Evolutionary conservation across 2,329 filamentous ascomycete genomes (phyloP).

Genomic region (Penicillium freii): DNA sequence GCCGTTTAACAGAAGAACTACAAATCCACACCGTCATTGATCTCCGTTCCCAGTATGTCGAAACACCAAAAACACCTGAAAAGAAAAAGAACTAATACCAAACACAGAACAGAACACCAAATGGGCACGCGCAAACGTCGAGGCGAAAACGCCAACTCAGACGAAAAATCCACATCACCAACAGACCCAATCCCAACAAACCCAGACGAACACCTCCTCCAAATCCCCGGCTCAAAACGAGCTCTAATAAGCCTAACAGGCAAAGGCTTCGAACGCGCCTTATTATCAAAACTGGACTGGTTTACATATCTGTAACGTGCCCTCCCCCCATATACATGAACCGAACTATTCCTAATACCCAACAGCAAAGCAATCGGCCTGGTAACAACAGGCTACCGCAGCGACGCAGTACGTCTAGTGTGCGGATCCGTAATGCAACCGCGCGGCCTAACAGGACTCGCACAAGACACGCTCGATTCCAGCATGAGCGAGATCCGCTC

Average conservation of each 20-base stretch:
- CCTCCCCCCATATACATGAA: neutral
- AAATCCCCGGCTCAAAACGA: constrained; percentile 65
- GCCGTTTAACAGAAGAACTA: constrained; percentile 57
- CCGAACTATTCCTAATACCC: neutral
- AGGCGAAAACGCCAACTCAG: constrained; percentile 36
- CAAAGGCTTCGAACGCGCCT: constrained; percentile 63
- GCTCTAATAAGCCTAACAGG: constrained; percentile 72
- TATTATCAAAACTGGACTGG: constrained; percentile 68
- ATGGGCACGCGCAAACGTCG: constrained; percentile 64
- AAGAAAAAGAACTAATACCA: neutral
- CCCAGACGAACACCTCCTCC: constrained; percentile 54
- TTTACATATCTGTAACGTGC: constrained; percentile 58
- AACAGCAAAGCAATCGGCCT: constrained; percentile 60
- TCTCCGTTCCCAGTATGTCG: constrained; percentile 68
- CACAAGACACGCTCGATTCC: constrained; percentile 65
- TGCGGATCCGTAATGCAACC: constrained; percentile 68
- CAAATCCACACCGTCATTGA: constrained; percentile 73
- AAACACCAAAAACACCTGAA: too few relatives aligned
- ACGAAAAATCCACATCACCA: constrained; percentile 8
- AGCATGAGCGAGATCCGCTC: constrained; percentile 64
- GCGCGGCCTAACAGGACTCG: constrained; percentile 69
- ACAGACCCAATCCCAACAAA: constrained; percentile 48
- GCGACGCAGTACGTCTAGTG: constrained; percentile 67
- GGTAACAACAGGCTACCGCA: constrained; percentile 65
- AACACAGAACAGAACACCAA: constrained; percentile 68